Evolutionary conservation across 2,329 filamentous ascomycete genomes (phyloP), one percentile per base, ranked within the genome.

Genomic region (Parascedosporium putredinis): DNA sequence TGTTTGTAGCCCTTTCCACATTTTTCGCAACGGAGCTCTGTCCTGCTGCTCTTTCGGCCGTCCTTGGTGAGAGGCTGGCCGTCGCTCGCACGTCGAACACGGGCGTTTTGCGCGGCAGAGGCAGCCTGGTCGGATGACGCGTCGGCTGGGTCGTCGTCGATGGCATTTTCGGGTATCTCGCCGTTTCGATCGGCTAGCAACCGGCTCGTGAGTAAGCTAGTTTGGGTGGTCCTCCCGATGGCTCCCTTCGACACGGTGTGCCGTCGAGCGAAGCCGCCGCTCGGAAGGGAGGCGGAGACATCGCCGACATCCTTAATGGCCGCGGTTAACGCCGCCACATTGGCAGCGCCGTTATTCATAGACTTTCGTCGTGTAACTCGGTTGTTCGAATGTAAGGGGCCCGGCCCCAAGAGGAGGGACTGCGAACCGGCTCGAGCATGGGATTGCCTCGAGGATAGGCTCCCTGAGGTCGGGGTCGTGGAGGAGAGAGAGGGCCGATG

Each of bases 1-100:
- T 98, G 93, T 83, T 98, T 98, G 81, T 98, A 98, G 72, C 89
- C 89, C 79, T 98, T 98, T 69, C 91, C 91, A 75, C 93, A 98
- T 71, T 90, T 91, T 66, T 95, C 88, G 74, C 93, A 98, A 69
- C 86, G 88, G 65, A 98, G 81, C 67, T 97, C 91, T 62, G 83
- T 81, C 62, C 83, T 80, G 71, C 81, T 86, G 67, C 80, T 78
- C 73, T 90, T 90, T 69, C 79, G 76, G 60, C 91, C 86, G 58
- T 85, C 83, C 69, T 93, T 94, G 60, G 76, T 73, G 55, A 91
- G 75, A 59, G 86, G 82, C 58, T 91, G 87, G 54, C 89, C 90
- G 65, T 97, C 91, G 65, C 90, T 96, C 53, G 89, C 85, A 66
- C 74, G 79, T 60, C 73, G 70, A 54, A 73, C 66, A 51, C 75